Evolutionary conservation across 2,329 filamentous ascomycete species (phyloP), one percentile per base, ranked within the genome.

Genomic region (Macroventuria anomochaeta): DNA sequence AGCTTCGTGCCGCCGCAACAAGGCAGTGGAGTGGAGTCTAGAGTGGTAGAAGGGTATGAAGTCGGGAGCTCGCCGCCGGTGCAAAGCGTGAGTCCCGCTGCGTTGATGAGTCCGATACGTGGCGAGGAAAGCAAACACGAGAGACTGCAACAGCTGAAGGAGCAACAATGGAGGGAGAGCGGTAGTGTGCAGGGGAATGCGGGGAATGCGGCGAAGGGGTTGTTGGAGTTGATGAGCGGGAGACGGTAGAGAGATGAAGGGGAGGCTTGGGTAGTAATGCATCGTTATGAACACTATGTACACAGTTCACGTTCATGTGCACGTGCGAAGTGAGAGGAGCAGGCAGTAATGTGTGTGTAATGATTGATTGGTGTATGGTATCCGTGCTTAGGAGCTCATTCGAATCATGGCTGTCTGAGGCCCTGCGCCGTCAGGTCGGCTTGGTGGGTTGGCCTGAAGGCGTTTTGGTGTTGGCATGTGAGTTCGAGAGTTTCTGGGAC

Each of bases 171-270:
- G 29, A 59, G 66, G 23, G 70, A 67, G 20, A 65, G 68, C 55
- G 81, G 69, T 55, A 81, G 77, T 65, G 77, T 76, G 15, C 73
- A 36, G 13, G 41, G 40, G 8, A 47, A 32, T 80, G 31, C 78
- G 78, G 52, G 81, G 78, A 75, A 78, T 37, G 83, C 82, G 7
- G 82, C 79, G 11, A 81, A 79, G 63, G 83, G 81, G 7, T 64
- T 87, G 60, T 62, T 85, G 56, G 80, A 79, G 55, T 69, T 85
- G 47, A 73, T 70, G 71, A 63, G 59, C 28, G 65, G 61, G 25
- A 51, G 53, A 44, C 61, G 65, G 53, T 68, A 66, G 53, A 15
- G 46, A 17, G 3, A 7, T n/a, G 18, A 17, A 12, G 17, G 5
- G 20, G 11, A n/a, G 17, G 13, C 29, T 41, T 7, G 29, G 23